Evolutionary conservation across 2,329 filamentous ascomycete species (phyloP), one percentile per base, ranked within the genome.

Genomic region (Ophiocordyceps australis): DNA sequence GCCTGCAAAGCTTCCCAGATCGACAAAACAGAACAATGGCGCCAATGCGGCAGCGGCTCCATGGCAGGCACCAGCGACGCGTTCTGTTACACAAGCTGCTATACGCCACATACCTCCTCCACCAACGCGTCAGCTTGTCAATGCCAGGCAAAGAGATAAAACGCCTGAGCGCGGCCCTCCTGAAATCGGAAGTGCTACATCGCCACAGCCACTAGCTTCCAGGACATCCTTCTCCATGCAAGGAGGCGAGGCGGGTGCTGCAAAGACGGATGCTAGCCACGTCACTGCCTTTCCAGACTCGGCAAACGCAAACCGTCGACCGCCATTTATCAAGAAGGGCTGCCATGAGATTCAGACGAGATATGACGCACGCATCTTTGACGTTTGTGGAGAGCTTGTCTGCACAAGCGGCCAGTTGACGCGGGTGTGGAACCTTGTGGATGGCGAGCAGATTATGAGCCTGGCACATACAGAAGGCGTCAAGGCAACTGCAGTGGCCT

Each of bases 341-440:
- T 65, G 67, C n/a, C 64, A 63, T 26, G 78, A 86, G 34, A 85
- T 98, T 29, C 53, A 65, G 17, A 85, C 79, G 4, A 83, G 81
- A 38, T 89, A 92, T 37, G 89, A 95, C 34, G 79, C 81, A 5
- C 74, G 82, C 22, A 59, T 83, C 17, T 74, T 94, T 42, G 85
- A 89, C 33, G 73, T 92, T 3, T 94, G 81, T 43, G 89, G 89
- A 7, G 75, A 85, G 35, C 74, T 77, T 36, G 72, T 89, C 7
- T 93, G 82, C 45, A 86, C 85, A 1, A 81, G 78, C 11, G 89
- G 86, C 5, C 76, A 79, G 34, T 61, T 89, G 33, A 95, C 86
- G 2, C 69, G 81, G 32, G 80, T 85, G 0, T 98, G 89, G 85
- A 86, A 74, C 44, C 50, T 93, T 14, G 54, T 72, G 9, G 82